Conservation (phyloP, 805 yeast species). For the Wickerhamomyces chaumierensis region DNA sequence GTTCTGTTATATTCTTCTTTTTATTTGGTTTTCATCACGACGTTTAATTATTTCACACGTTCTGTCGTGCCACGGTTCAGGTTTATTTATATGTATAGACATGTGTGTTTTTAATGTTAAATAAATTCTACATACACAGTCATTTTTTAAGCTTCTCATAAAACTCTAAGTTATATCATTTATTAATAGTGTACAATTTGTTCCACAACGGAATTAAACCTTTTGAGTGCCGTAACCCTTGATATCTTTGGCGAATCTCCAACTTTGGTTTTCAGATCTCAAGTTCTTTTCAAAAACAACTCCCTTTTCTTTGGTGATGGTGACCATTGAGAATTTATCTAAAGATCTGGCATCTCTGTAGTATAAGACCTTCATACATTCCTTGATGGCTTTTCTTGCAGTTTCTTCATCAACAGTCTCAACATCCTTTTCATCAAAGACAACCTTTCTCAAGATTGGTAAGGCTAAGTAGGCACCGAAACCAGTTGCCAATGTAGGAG, state of each 20-base stretch:
- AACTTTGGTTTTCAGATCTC: constrained; percentile 64
- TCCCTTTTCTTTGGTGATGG: constrained; percentile 53
- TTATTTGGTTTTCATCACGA: too few species aligned
- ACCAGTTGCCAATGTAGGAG: constrained; percentile 91
- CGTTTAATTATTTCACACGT: too few species aligned
- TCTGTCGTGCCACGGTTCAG: too few species aligned
- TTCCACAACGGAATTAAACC: too few species aligned
- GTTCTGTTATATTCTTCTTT: too few species aligned
- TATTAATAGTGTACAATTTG: not conserved
- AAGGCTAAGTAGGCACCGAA: constrained; percentile 92
- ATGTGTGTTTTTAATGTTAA: too few species aligned
- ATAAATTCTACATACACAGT: too few species aligned
- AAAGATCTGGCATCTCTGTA: constrained; percentile 94
- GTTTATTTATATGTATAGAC: too few species aligned
- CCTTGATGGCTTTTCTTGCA: constrained; percentile 67
- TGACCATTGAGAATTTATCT: constrained; percentile 74
- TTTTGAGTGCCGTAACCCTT: constrained; percentile 80
- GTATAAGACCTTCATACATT: constrained; percentile 87
- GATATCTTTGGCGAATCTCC: constrained; percentile 85
- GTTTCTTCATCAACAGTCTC: constrained; percentile 56
- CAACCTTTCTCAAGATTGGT: constrained; percentile 79
- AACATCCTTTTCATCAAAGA: constrained; percentile 70
- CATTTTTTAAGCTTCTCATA: too few species aligned
- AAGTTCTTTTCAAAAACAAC: constrained; percentile 56
- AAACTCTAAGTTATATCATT: too few species aligned